Evolutionary conservation across 495 filamentous ascomycete species (phyloP).

Genomic region (Penicillium silybi): DNA sequence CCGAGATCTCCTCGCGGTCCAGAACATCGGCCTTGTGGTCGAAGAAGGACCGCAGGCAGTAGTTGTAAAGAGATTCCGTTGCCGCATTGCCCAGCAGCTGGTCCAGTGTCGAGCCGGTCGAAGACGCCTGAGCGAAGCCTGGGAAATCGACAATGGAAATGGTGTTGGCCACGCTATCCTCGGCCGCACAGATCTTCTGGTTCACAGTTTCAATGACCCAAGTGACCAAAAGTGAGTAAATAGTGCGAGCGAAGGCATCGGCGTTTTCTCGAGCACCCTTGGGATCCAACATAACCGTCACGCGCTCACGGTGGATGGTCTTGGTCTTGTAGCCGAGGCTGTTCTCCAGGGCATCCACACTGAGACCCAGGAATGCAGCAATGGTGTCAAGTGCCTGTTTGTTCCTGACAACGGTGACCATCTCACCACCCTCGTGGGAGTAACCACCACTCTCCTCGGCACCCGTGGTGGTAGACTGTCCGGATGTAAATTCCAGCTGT

Average conservation of each 20-base stretch:
- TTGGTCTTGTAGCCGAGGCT: conserved; percentile 93
- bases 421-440: conserved; percentile 89
- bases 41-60: conserved; percentile 93
- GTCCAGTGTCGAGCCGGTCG: conserved; percentile 82
- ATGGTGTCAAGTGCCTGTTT: conserved; percentile 83
- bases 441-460: conserved; percentile 94
- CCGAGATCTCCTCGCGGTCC: conserved; percentile 85
- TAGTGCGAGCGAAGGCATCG: conserved; percentile 85
- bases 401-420: conserved; percentile 81
- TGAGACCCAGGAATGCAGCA: conserved; percentile 87
- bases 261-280: conserved; percentile 85
- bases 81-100: conserved; percentile 95
- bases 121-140: conserved; percentile 77
- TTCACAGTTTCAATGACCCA: conserved; percentile 92
- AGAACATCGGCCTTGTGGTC: conserved; percentile 86
- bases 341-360: conserved; percentile 72
- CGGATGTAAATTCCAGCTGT: conserved; percentile 84
- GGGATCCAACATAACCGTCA: conserved; percentile 96
- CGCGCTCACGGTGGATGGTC: conserved; percentile 88
- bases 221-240: conserved; percentile 94
- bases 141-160: conserved; percentile 95
- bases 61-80: conserved; percentile 84
- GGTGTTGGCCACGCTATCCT: conserved; percentile 87
- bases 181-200: conserved; percentile 79
- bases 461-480: conserved; percentile 68